These are phyloP conservation scores for Fistulinella cinereoalba DNA, from an alignment of 1,284 basidiomycete genomes.

Conservation along the genomic window DNA sequence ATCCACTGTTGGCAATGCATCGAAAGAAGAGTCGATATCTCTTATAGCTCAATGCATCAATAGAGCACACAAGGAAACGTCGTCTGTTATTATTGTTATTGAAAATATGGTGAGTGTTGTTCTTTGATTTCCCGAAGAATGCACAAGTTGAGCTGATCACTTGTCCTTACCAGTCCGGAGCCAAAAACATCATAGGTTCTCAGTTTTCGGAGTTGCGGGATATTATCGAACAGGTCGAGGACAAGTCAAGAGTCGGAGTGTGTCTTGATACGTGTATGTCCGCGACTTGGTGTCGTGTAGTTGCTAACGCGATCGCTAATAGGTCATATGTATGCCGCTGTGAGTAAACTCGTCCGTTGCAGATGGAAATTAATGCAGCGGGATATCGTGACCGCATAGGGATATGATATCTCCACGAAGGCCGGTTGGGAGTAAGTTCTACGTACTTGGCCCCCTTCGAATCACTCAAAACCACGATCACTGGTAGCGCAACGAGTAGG, in stretches of 20 bases:
- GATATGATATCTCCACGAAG: conserved; percentile 76
- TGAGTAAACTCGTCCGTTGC: conserved; percentile 30
- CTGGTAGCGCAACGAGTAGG: conserved; percentile 24
- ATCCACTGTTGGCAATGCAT: conserved; percentile 70
- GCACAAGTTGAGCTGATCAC: neutral
- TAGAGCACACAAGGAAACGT: conserved; percentile 68
- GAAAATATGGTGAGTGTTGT: conserved; percentile 74
- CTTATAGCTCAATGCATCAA: conserved; percentile 78
- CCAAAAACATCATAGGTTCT: conserved; percentile 77
- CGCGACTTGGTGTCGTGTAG: neutral
- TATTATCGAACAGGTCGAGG: conserved; percentile 71
- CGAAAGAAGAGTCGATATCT: conserved; percentile 58
- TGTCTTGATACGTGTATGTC: conserved; percentile 82
- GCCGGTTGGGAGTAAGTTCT: conserved; percentile 60
- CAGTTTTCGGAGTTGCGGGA: conserved; percentile 64
- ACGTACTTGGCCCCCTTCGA: conserved; percentile 6
- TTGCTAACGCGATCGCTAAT: neutral
- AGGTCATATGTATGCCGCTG: conserved; percentile 83
- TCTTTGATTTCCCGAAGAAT: neutral
- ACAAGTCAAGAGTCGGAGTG: conserved; percentile 76
- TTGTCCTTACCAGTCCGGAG: conserved; percentile 56
- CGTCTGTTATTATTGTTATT: conserved; percentile 63
- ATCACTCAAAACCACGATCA: neutral
- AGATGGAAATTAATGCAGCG: neutral
- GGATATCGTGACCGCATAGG: conserved; percentile 39